Evolutionary conservation across 306 rosid genomes (phyloP), one percentile per base, ranked within the genome.

Genomic region (Cotoneaster glaucophyllus): DNA sequence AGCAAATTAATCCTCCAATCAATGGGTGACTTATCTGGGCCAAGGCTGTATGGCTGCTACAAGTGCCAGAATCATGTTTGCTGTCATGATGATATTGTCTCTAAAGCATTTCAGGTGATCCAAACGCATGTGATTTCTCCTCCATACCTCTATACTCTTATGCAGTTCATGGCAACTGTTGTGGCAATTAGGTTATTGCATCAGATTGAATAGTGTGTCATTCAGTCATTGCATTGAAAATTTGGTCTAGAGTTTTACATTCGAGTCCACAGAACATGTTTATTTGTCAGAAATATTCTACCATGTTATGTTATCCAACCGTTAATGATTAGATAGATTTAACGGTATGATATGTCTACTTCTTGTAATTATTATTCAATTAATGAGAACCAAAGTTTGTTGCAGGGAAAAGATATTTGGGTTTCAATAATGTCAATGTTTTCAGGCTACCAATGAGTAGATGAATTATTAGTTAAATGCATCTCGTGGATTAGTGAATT

Each of bases 31-130:
- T 85, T 75, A 74, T 74, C 69, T 37, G 79, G 83, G 52, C 76
- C 83, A 80, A 70, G 89, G 82, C 29, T 86, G 37, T 93, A 88
- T 78, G 69, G 87, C 85, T 90, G 97, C 90, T 87, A 78, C 39
- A 88, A 85, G 83, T 93, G 97, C 88, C 88, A 83, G 39, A 90
- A 85, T 73, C 86, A 66, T 61, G 77, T 93, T 56, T 87, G 93
- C 70, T 65, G 77, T 56, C 96, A 87, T 73, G 89, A 93, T 76
- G 90, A 90, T 74, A 85, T 93, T 28, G 68, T 87, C 84, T 88
- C 91, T 64, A 93, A 93, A 81, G 73, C 53, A 64, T 93, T 88
- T 75, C 91, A 81, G 96, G 97, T 90, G 21, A 48, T 48, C 54
- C 74, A 87, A 64, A 29, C 75, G 22, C 3, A 37, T 45, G 21